Percentiles rank a stretch among this genome's conserved stretches.
Evolutionary conservation across 2,329 filamentous ascomycete genomes (phyloP).

Genomic region (Hypoxylon sp.): DNA sequence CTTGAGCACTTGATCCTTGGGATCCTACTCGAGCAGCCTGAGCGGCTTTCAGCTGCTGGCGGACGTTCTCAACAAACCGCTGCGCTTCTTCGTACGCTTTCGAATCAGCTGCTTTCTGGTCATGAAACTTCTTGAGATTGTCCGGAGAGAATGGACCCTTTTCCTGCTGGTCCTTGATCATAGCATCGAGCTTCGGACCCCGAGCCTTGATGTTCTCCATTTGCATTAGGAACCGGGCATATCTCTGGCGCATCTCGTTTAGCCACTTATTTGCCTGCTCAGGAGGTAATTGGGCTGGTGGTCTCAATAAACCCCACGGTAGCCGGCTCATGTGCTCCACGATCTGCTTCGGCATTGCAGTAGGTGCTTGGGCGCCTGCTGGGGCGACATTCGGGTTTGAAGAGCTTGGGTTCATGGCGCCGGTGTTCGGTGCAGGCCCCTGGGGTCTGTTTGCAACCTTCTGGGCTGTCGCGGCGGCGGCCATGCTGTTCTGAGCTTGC

Average conservation of each 20-base stretch:
- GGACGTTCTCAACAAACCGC: constrained; percentile 47
- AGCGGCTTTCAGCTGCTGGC: constrained; percentile 43
- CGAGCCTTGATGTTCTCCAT: constrained; percentile 50
- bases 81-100: constrained; percentile 47
- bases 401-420: constrained; percentile 18
- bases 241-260: constrained; percentile 45
- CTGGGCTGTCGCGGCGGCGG: constrained; percentile 23
- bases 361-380: neutral
- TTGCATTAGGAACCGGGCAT: constrained; percentile 45
- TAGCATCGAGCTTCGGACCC: constrained; percentile 39
- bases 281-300: constrained; percentile 33
- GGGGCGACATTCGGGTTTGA: constrained; percentile 22
- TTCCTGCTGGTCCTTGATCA: constrained; percentile 50
- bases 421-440: constrained; percentile 19
- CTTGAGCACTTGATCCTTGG: constrained; percentile 43
- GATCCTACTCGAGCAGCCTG: constrained; percentile 31
- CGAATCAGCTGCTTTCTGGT: constrained; percentile 40
- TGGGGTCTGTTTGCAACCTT: constrained; percentile 45
- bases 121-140: constrained; percentile 46
- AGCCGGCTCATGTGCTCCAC: constrained; percentile 50
- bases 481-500: constrained; percentile 45
- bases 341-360: constrained; percentile 44
- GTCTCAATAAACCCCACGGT: constrained; percentile 45
- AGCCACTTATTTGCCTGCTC: constrained; percentile 48
- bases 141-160: constrained; percentile 47